These are phyloP conservation scores for Saccharomyces hybrid DNA, from an alignment of 1,139 yeast species.

Conservation along the genomic window DNA sequence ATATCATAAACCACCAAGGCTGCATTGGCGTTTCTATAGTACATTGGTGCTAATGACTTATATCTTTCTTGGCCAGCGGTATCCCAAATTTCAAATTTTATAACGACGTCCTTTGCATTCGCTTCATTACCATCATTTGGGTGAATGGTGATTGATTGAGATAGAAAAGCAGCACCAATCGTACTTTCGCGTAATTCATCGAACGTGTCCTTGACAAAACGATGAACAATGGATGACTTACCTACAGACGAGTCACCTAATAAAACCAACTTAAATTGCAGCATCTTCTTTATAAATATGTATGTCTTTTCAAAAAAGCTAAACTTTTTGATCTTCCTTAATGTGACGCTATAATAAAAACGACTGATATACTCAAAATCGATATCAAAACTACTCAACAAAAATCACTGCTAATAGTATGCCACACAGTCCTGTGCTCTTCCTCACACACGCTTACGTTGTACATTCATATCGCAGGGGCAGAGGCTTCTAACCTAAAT, in stretches of 20 bases:
- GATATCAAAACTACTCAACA: not conserved
- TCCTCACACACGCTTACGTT: not conserved
- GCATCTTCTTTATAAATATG: slow-evolving; percentile 14
- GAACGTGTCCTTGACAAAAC: slow-evolving; percentile 91
- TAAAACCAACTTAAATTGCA: slow-evolving; percentile 76
- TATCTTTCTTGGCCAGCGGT: slow-evolving; percentile 86
- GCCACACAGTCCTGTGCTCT: not conserved
- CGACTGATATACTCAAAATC: not conserved
- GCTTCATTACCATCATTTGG: slow-evolving; percentile 8
- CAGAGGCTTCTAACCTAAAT: not conserved
- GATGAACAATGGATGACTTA: slow-evolving; percentile 78
- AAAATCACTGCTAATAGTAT: not conserved
- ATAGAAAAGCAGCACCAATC: slow-evolving; percentile 93
- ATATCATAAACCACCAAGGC: slow-evolving; percentile 77
- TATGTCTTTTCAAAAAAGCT: not conserved
- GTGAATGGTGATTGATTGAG: slow-evolving; percentile 67
- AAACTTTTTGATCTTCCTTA: not conserved
- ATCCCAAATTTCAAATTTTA: slow-evolving; percentile 82
- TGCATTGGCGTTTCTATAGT: slow-evolving; percentile 77
- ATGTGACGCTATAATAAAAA: not conserved
- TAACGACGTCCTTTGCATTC: slow-evolving; percentile 36
- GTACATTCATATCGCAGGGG: not conserved
- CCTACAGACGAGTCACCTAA: slow-evolving; percentile 97
- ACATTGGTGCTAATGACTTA: slow-evolving; percentile 79
- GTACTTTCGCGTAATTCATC: slow-evolving; percentile 93